Base-by-base conservation (phyloP, 2,329 filamentous ascomycete species). In the Graphiopsis chlorocephala region DNA sequence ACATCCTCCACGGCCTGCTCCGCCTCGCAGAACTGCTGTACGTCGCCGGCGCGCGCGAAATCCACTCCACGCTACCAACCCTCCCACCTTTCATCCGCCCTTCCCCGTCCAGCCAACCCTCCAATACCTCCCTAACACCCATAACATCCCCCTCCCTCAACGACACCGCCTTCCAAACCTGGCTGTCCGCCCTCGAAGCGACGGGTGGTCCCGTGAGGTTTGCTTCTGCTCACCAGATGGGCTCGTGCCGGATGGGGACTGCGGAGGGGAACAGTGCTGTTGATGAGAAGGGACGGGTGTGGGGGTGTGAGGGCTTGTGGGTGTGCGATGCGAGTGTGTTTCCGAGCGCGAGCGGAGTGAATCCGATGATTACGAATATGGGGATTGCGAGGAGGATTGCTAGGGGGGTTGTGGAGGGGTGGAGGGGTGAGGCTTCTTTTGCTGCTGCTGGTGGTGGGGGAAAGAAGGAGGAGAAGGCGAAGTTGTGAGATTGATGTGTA, bases 301-400 rank as follows among this genome's bases (percentile, higher is more conserved):
- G 89, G 88, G 89, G 85, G 1, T 82, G 81, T 0, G 78, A 87
- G 70, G 85, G 84, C 0, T 72, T 93, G 70, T 92, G 87, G 73
- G 86, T 93, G 20, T 86, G 88, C 11, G 91, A 94, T 75, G 86
- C 89, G 52, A 92, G 88, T 74, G 87, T 92, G 12, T 90, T 93
- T 67, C 91, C 90, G 1, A 89, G 85, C 64, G 90, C 90, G 12
- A 91, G 87, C 73, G 91, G 91, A 1, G 90, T 93, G 31, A 93
- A 93, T 74, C 91, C 91, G 14, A 93, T 94, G 91, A 81, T 93
- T 50, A 92, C 90, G 14, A 84, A 81, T 64, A 92, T 93, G 90
- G 86, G 86, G 1, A 84, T 90, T 71, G 82, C 86, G 57, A 86
- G 90, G 72, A 85, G 85, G 78, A 88, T 91, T 67, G 86, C 86